Conservation (phyloP, 331 rosid genomes). For the Cydonia oblonga region DNA sequence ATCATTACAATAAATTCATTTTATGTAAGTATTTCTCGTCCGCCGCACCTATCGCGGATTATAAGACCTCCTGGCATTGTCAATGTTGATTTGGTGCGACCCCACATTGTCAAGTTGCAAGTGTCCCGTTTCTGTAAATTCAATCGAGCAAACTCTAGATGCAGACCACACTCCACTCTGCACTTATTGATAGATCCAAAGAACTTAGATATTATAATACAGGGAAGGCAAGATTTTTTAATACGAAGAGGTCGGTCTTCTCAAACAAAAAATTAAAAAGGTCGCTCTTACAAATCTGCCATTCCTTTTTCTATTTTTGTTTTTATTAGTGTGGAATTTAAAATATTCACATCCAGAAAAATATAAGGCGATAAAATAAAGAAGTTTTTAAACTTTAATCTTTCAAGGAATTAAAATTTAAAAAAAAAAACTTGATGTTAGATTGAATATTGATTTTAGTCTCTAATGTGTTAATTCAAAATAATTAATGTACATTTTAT, state of each 20-base stretch:
- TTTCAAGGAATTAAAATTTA: too few species aligned
- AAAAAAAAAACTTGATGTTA: too few species aligned
- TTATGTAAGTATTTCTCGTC: too few species aligned
- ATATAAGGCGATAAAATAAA: not conserved
- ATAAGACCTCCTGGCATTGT: too few species aligned
- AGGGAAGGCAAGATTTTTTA: not conserved
- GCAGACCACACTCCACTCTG: not conserved
- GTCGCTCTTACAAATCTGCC: not conserved
- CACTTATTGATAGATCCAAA: constrained; percentile 33
- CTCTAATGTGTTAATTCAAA: too few species aligned
- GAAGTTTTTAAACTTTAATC: too few species aligned
- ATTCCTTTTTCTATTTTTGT: not conserved
- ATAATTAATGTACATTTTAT: too few species aligned
- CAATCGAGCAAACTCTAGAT: constrained; percentile 2
- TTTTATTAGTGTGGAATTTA: not conserved
- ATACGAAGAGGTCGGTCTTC: not conserved
- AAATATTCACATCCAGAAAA: not conserved
- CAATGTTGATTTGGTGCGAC: not conserved
- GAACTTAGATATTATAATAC: not conserved
- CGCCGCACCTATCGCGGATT: not conserved
- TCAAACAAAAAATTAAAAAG: too few species aligned
- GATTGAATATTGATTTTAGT: too few species aligned
- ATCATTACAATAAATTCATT: too few species aligned
- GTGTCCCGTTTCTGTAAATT: constrained; percentile 18
- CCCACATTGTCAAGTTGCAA: not conserved